Percentiles rank a stretch among this genome's conserved stretches.
phyloP scores from a whole-genome alignment of 495 filamentous ascomycete genomes.

The Xylaria bambusicola region DNA sequence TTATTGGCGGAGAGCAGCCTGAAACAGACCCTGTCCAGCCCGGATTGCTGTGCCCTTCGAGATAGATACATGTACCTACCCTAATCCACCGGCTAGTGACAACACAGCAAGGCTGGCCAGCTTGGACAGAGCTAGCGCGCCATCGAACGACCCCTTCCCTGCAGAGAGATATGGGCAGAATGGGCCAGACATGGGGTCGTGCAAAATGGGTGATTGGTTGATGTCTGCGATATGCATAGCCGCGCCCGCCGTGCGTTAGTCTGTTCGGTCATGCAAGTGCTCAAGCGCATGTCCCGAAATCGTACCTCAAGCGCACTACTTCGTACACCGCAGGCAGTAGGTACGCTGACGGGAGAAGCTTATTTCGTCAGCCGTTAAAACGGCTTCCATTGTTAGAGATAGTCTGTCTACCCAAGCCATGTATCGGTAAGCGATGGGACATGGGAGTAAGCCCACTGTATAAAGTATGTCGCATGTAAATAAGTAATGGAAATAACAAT shows the following conservation, averaged over 20 bases:
- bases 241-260: conserved; percentile 44
- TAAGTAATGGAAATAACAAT: too few species aligned
- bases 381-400: conserved; percentile 16
- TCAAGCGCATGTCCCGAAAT: conserved; percentile 26
- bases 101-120: conserved; percentile 17
- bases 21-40: conserved; percentile 1
- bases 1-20: conserved; percentile 10
- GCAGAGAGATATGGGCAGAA: conserved; percentile 15
- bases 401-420: too few species aligned
- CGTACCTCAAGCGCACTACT: neutral
- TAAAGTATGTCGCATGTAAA: too few species aligned
- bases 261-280: conserved; percentile 40
- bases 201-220: conserved; percentile 35
- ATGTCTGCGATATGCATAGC: conserved; percentile 43
- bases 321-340: neutral
- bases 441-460: too few species aligned
- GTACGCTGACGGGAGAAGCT: conserved; percentile 23
- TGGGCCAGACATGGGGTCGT: too few species aligned
- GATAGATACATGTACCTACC: too few species aligned
- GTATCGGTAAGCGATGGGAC: too few species aligned
- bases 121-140: neutral
- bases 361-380: conserved; percentile 19
- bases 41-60: too few species aligned
- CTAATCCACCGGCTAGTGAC: too few species aligned
- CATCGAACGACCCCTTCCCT: conserved; percentile 24